phyloP scores from a whole-genome alignment of 306 rosid species.

The Cicer cuneatum region DNA sequence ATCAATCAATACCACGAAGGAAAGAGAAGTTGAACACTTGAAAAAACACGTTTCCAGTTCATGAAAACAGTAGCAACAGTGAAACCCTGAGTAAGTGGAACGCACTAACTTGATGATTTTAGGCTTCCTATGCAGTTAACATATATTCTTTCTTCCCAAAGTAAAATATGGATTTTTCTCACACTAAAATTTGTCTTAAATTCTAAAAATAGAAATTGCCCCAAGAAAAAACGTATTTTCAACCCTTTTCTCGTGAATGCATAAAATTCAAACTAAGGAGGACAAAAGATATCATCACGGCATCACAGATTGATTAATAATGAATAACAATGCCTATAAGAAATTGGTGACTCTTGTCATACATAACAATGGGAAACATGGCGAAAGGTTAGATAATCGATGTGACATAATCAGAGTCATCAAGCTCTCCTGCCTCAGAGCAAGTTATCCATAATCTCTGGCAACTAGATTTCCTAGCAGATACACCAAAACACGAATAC shows the following conservation, averaged over 20 bases:
- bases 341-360: slow-evolving; percentile 12
- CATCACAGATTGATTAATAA: slow-evolving; percentile 10
- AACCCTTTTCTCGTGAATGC: not conserved
- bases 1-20: slow-evolving; percentile 7
- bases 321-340: not conserved
- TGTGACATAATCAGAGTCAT: not conserved
- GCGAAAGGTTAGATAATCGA: slow-evolving; percentile 33
- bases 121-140: not conserved
- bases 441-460: slow-evolving; percentile 5
- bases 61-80: not conserved
- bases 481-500: not conserved
- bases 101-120: slow-evolving; percentile 22
- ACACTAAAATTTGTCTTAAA: not conserved
- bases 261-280: slow-evolving; percentile 2
- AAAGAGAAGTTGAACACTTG: slow-evolving; percentile 32
- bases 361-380: not conserved
- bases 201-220: not conserved
- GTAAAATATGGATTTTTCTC: slow-evolving; percentile 7
- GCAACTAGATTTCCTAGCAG: slow-evolving; percentile 37
- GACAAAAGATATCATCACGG: slow-evolving; percentile 1
- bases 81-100: not conserved
- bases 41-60: slow-evolving; percentile 21
- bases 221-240: not conserved
- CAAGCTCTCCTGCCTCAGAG: slow-evolving; percentile 13
- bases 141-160: not conserved